Percentiles rank a stretch among this genome's conserved stretches.
Conservation (phyloP, 179 eudicot species). For the Beta corolliflora region DNA sequence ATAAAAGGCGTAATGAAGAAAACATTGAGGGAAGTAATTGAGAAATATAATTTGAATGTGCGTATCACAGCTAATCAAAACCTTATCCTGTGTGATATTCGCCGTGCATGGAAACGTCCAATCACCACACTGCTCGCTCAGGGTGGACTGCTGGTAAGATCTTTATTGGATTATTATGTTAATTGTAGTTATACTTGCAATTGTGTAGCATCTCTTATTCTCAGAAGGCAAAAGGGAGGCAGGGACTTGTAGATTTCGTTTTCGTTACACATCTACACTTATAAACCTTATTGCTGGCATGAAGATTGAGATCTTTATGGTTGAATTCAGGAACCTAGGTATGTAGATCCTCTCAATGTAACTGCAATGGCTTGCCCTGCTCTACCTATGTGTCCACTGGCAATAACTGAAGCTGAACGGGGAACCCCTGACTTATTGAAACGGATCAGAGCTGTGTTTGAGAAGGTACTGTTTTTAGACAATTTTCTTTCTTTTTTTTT, state of each 20-base stretch:
- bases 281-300: conserved; percentile 1
- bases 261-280: not conserved
- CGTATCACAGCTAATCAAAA: conserved; percentile 96
- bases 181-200: not conserved
- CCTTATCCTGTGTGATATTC: conserved; percentile 80
- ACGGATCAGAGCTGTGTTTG: conserved; percentile 85
- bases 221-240: too few species aligned
- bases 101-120: conserved; percentile 72
- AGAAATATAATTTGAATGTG: conserved; percentile 87
- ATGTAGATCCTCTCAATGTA: conserved; percentile 86
- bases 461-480: conserved; percentile 61
- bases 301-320: conserved; percentile 18
- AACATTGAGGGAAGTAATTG: conserved; percentile 81
- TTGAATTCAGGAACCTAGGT: conserved; percentile 66
- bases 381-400: conserved; percentile 91
- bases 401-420: conserved; percentile 97
- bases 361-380: conserved; percentile 99
- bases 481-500: not conserved
- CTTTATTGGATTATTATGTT: not conserved
- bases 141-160: conserved; percentile 79
- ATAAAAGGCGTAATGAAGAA: conserved; percentile 84
- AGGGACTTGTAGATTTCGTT: not conserved
- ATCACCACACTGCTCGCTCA: conserved; percentile 86
- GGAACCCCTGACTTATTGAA: conserved; percentile 92
- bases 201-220: not conserved